These are phyloP conservation scores for Pterula multifida DNA, from an alignment of 1,284 basidiomycete genomes.

Conservation along the genomic window DNA sequence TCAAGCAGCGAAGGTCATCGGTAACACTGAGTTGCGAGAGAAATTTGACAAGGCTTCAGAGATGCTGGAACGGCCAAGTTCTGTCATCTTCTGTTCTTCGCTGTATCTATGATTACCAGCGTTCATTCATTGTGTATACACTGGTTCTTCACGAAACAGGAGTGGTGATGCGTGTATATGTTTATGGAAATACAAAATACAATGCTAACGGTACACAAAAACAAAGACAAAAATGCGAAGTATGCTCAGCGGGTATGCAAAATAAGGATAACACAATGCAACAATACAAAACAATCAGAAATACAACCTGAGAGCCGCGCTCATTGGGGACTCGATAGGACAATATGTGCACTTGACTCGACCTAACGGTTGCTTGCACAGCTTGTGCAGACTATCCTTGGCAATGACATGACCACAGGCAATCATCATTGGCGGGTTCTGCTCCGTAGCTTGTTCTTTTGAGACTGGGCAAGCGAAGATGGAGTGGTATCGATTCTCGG, in stretches of 20 bases:
- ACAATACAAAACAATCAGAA: conserved; percentile 36
- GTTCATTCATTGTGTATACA: not conserved
- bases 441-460: conserved; percentile 89
- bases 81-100: conserved; percentile 90
- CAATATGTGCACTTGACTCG: conserved; percentile 84
- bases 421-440: conserved; percentile 98
- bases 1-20: conserved; percentile 90
- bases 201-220: not conserved
- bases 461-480: conserved; percentile 97
- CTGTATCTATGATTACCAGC: conserved; percentile 53
- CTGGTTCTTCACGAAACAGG: not conserved
- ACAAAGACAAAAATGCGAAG: too few species aligned
- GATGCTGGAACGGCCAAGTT: conserved; percentile 85
- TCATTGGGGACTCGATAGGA: conserved; percentile 58
- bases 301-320: conserved; percentile 53
- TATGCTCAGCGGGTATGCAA: not conserved
- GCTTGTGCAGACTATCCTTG: conserved; percentile 76
- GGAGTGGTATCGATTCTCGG: conserved; percentile 87
- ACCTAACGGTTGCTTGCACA: conserved; percentile 82
- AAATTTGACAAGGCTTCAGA: conserved; percentile 84
- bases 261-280: not conserved
- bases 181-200: not conserved
- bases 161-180: not conserved
- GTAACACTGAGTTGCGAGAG: conserved; percentile 84
- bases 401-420: conserved; percentile 90